Percentiles rank a stretch among this genome's conserved stretches.
These are phyloP conservation scores for Citrus mangshanensis DNA, from an alignment of 345 rosid genomes.

Conservation along the genomic window DNA sequence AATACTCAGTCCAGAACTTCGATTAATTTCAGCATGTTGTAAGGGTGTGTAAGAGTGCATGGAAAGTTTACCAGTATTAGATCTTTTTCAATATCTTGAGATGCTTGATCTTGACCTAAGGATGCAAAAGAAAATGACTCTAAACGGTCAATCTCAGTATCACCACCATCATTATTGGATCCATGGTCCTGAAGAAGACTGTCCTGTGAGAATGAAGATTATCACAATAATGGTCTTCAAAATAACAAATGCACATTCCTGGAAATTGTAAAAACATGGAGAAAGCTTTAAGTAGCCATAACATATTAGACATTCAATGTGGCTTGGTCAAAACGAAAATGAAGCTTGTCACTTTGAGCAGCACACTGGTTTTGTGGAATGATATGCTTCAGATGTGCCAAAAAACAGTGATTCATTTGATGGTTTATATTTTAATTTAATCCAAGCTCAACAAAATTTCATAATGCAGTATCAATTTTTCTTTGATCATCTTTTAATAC, in stretches of 20 bases:
- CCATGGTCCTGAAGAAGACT: slow-evolving; percentile 19
- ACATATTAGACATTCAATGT: background rate
- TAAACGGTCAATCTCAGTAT: slow-evolving; percentile 37
- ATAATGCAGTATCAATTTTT: background rate
- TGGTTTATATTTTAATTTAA: background rate
- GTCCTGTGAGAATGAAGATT: slow-evolving; percentile 14
- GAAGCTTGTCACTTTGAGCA: background rate
- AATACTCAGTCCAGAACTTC: slow-evolving; percentile 6
- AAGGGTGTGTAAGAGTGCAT: slow-evolving; percentile 13
- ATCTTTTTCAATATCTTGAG: slow-evolving; percentile 61
- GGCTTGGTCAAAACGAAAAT: background rate
- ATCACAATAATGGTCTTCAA: background rate
- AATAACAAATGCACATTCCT: background rate
- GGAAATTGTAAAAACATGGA: background rate
- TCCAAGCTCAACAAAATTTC: background rate
- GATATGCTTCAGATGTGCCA: background rate
- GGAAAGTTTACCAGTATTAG: slow-evolving; percentile 54
- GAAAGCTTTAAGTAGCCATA: background rate
- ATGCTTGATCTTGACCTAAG: slow-evolving; percentile 37
- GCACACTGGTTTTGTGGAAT: background rate
- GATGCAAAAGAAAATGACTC: slow-evolving; percentile 51
- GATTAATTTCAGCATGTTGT: slow-evolving; percentile 2
- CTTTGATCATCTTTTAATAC: background rate
- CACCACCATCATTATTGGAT: slow-evolving; percentile 33
- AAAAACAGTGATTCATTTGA: background rate